These are phyloP conservation scores for Verticillium albo-atrum DNA, from an alignment of 2,329 filamentous ascomycete species.

Conservation along the genomic window DNA sequence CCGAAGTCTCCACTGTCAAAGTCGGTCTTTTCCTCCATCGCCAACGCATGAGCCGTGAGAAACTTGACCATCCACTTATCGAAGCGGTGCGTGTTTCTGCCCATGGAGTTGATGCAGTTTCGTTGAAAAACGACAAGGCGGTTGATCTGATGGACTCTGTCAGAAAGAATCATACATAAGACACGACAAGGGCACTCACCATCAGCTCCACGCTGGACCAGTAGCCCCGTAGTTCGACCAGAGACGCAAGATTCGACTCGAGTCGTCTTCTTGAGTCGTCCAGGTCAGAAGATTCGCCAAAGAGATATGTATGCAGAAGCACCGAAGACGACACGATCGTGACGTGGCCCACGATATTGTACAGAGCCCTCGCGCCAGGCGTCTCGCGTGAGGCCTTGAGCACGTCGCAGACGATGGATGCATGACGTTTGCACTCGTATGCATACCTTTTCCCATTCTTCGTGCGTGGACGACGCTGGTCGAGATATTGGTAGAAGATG, in stretches of 20 bases:
- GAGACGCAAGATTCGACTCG: slow-evolving; percentile 24
- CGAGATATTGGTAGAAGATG: slow-evolving; percentile 27
- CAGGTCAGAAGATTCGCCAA: slow-evolving; percentile 25
- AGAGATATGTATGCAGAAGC: slow-evolving; percentile 25
- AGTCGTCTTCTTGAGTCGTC: slow-evolving; percentile 17
- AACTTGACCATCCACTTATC: slow-evolving; percentile 47
- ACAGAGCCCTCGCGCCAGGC: slow-evolving; percentile 19
- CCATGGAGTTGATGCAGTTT: slow-evolving; percentile 20
- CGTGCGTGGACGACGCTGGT: slow-evolving; percentile 20
- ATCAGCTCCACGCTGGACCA: slow-evolving; percentile 29
- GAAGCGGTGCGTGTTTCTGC: slow-evolving; percentile 27
- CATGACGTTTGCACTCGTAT: slow-evolving; percentile 23
- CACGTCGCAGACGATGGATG: slow-evolving; percentile 22
- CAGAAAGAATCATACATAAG: not conserved
- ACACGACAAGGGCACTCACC: slow-evolving; percentile 11
- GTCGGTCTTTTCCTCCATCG: slow-evolving; percentile 26
- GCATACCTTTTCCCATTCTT: slow-evolving; percentile 23
- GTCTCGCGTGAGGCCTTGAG: slow-evolving; percentile 18
- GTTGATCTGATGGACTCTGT: slow-evolving; percentile 18
- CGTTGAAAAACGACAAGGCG: slow-evolving; percentile 26
- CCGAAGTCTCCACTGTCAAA: slow-evolving; percentile 7
- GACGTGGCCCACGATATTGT: slow-evolving; percentile 28
- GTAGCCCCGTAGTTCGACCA: slow-evolving; percentile 23
- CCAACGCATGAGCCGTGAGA: slow-evolving; percentile 24
- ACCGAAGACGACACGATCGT: slow-evolving; percentile 29